A percentile compares a stretch with the other conserved stretches of the same genome.
These are phyloP conservation scores for Hypericum androsaemum DNA, from an alignment of 345 rosid species.

Conservation along the genomic window DNA sequence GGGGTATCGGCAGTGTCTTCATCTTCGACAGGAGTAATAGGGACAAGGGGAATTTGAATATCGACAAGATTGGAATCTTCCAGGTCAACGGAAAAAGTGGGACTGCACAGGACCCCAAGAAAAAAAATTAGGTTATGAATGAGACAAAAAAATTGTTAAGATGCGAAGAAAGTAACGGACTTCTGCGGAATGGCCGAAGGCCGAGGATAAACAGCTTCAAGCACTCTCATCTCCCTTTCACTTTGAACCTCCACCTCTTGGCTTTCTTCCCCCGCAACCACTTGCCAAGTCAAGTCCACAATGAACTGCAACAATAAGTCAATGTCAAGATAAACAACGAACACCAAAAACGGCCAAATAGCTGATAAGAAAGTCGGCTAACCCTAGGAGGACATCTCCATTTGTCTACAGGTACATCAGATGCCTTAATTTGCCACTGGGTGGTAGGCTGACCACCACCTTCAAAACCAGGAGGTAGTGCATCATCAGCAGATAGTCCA, in stretches of 20 bases:
- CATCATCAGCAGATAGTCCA: constrained; percentile 39
- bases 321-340: constrained; percentile 5
- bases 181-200: constrained; percentile 77
- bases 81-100: constrained; percentile 36
- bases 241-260: constrained; percentile 56
- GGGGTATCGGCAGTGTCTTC: constrained; percentile 51
- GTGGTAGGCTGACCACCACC: constrained; percentile 42
- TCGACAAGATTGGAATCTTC: constrained; percentile 35
- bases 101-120: constrained; percentile 38
- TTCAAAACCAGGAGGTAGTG: constrained; percentile 90
- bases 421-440: constrained; percentile 40
- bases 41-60: constrained; percentile 43
- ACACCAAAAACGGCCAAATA: not conserved
- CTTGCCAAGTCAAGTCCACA: constrained; percentile 54
- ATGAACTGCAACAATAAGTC: constrained; percentile 40
- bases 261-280: constrained; percentile 89
- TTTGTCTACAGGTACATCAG: constrained; percentile 57
- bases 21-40: constrained; percentile 75
- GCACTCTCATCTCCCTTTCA: constrained; percentile 81
- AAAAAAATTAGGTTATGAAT: constrained; percentile 5
- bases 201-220: constrained; percentile 93
- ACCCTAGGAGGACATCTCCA: constrained; percentile 77
- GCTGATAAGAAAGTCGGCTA: constrained; percentile 7
- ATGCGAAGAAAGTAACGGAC: constrained; percentile 30
- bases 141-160: not conserved